Base-by-base conservation (phyloP, 345 rosid species). In the Erucastrum elatum region DNA sequence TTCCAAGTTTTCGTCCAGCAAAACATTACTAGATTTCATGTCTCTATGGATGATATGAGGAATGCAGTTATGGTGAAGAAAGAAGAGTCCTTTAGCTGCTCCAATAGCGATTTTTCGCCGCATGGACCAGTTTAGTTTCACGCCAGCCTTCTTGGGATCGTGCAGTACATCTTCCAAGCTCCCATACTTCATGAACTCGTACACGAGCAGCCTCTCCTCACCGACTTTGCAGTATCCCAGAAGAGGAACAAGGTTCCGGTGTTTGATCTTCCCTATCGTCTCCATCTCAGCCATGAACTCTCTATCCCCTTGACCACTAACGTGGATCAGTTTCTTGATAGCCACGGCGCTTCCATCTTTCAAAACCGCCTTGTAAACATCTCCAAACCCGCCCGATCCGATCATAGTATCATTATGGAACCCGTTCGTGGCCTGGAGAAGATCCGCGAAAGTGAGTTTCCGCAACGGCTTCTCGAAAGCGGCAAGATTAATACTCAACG, bases 241-340 rank as follows among this genome's bases (percentile, higher is more conserved):
- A 63, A 95, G 93, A 1, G 99, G 95, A 27, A 93, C 99, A 12
- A 95, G 91, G 84, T 93, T 95, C 61, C 90, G 67, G 81, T 95
- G 97, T 93, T 91, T 95, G 84, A 95, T 91, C 79, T 89, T 91
- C 75, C 99, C 98, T 1, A 93, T 95, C 8, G 99, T 95, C 75
- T 95, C 98, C 99, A 95, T 95, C 83, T 95, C 99, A 0, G 98
- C 94, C 11, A 85, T 91, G 88, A 95, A 95, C 81, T 95, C 98
- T 61, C 96, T 79, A 69, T 95, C 98, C 2, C 99, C 99, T 81
- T 95, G 98, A 75, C 99, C 99, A 41, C 98, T 95, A 39, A 95
- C 82, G 34, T 89, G 99, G 65, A 87, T 91, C 72, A 95, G 84
- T 79, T 95, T 95, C 91, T 95, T 95, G 83, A 95, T 93, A 29